A percentile compares a stretch with the other conserved stretches of the same genome.
Evolutionary conservation across 2,329 filamentous ascomycete species (phyloP).

Genomic region (Simplicillium sp.): DNA sequence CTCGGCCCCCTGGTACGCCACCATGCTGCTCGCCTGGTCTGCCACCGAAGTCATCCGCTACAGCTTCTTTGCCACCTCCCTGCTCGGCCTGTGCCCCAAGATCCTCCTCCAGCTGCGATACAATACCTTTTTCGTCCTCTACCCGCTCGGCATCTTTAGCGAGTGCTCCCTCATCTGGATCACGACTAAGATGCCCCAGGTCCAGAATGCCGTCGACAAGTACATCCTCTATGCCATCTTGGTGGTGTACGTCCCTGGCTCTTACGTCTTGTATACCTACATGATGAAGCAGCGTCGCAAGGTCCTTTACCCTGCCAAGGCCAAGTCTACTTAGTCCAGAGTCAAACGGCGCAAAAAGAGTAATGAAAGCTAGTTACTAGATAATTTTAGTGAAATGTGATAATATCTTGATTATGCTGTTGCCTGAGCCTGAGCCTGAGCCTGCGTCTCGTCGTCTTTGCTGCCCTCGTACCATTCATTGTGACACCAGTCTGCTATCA

Average conservation of each 20-base stretch:
- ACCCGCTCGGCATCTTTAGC: slow-evolving; percentile 82
- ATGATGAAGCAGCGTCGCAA: slow-evolving; percentile 89
- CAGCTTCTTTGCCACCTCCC: slow-evolving; percentile 74
- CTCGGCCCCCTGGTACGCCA: slow-evolving; percentile 53
- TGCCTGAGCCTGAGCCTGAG: slow-evolving; percentile 7
- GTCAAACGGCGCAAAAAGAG: no score
- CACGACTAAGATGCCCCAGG: slow-evolving; percentile 48
- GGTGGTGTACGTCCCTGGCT: slow-evolving; percentile 69
- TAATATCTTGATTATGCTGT: not conserved
- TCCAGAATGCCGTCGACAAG: slow-evolving; percentile 36
- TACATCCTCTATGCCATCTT: slow-evolving; percentile 57
- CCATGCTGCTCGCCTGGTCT: slow-evolving; percentile 81
- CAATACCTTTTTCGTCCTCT: slow-evolving; percentile 88
- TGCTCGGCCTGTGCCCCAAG: slow-evolving; percentile 51
- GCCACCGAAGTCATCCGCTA: slow-evolving; percentile 91
- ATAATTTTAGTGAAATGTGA: no score
- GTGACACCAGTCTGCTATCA: slow-evolving; percentile 55
- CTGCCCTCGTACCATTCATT: slow-evolving; percentile 59
- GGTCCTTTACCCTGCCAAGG: slow-evolving; percentile 31
- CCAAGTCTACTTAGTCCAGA: not conserved
- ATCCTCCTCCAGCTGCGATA: slow-evolving; percentile 75
- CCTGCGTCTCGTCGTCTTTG: slow-evolving; percentile 16
- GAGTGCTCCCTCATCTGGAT: slow-evolving; percentile 75
- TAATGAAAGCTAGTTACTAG: no score
- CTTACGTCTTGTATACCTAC: slow-evolving; percentile 82